Conservation (phyloP, 2,329 filamentous ascomycete species). For the Cadophora sp. region DNA sequence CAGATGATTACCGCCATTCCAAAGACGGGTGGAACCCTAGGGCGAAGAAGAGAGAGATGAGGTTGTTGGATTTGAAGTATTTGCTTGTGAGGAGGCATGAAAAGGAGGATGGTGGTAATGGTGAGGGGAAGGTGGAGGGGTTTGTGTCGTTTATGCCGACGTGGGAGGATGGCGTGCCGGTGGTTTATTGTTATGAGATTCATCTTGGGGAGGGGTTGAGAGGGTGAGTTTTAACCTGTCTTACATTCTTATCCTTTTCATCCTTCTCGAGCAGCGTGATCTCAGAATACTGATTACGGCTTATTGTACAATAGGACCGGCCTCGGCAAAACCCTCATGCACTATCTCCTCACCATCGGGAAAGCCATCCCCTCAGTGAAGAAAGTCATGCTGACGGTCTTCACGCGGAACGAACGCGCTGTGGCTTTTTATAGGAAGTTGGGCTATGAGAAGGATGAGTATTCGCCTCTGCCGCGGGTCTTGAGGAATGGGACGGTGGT, state of each 20-base stretch:
- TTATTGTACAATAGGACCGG: conserved; percentile 56
- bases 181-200: conserved; percentile 82
- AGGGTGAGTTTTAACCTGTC: conserved; percentile 49
- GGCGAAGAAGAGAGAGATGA: conserved; percentile 72
- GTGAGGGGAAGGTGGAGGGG: conserved; percentile 49
- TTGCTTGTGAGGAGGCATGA: conserved; percentile 64
- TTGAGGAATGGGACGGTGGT: conserved; percentile 61
- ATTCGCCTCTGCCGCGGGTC: conserved; percentile 59
- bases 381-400: conserved; percentile 80
- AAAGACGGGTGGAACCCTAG: conserved; percentile 66
- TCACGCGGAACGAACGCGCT: conserved; percentile 64
- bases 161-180: conserved; percentile 67
- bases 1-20: conserved; percentile 60
- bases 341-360: conserved; percentile 59
- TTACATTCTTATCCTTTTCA: background rate
- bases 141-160: conserved; percentile 78
- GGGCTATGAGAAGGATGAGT: conserved; percentile 62
- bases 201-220: conserved; percentile 66
- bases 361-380: conserved; percentile 58
- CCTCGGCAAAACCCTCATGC: conserved; percentile 66
- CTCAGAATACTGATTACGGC: background rate
- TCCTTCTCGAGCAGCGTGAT: background rate
- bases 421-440: conserved; percentile 65
- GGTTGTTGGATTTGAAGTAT: conserved; percentile 70
- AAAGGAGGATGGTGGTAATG: no score